A percentile compares a stretch with the other conserved stretches of the same genome.
phyloP scores from a whole-genome alignment of 495 filamentous ascomycete species.

The Penicillium coprophilum region DNA sequence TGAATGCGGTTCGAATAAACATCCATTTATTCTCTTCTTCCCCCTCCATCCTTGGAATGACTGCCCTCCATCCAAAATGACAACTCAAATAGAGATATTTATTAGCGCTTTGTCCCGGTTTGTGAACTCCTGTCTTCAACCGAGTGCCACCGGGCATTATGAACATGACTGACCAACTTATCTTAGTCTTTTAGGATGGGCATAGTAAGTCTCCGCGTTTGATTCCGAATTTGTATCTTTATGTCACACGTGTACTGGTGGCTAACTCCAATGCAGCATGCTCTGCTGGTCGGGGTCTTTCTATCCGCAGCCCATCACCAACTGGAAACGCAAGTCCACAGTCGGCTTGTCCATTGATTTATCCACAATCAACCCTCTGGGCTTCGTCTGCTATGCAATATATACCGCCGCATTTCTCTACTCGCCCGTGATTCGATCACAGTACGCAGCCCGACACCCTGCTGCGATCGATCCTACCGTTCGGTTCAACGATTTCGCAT shows the following conservation, averaged over 20 bases:
- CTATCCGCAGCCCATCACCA: constrained; percentile 84
- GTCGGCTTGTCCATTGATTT: constrained; percentile 84
- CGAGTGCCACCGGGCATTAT: neutral
- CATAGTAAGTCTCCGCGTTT: constrained; percentile 36
- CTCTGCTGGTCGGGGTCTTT: constrained; percentile 84
- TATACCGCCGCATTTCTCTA: constrained; percentile 74
- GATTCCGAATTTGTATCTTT: neutral
- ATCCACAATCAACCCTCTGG: constrained; percentile 76
- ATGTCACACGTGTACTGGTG: neutral
- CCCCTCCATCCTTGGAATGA: neutral
- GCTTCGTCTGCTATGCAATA: constrained; percentile 75
- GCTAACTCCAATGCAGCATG: constrained; percentile 40
- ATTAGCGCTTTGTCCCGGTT: constrained; percentile 47
- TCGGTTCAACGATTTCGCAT: constrained; percentile 84
- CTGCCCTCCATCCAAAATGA: constrained; percentile 16
- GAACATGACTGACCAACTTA: neutral
- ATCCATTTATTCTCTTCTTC: neutral
- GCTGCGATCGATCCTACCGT: constrained; percentile 74
- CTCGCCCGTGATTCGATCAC: constrained; percentile 69
- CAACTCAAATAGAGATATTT: constrained; percentile 37
- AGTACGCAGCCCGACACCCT: constrained; percentile 84
- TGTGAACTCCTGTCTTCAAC: constrained; percentile 11
- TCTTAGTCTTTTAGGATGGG: constrained; percentile 44
- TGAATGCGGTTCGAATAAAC: neutral
- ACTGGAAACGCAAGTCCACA: constrained; percentile 71